phyloP scores from a whole-genome alignment of 2,329 filamentous ascomycete genomes.

The Thermomyces lanuginosus region DNA sequence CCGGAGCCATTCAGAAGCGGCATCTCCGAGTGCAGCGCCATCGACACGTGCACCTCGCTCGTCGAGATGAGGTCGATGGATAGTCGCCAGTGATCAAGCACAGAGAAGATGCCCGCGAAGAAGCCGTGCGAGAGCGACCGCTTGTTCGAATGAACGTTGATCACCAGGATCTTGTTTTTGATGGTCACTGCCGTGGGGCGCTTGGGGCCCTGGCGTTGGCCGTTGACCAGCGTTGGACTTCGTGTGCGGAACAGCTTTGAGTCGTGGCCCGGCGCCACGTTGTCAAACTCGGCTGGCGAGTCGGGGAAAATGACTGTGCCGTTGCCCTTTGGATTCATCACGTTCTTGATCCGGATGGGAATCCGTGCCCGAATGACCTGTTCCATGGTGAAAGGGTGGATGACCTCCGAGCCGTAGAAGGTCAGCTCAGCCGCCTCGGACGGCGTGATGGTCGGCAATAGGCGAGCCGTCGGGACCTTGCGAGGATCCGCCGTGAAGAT shows the following conservation, averaged over 20 bases:
- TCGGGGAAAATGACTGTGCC: slow-evolving; percentile 63
- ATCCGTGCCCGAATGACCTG: slow-evolving; percentile 55
- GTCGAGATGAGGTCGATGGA: slow-evolving; percentile 95
- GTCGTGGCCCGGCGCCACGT: slow-evolving; percentile 39
- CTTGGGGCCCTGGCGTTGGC: slow-evolving; percentile 45
- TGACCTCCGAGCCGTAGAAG: slow-evolving; percentile 88
- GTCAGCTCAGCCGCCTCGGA: slow-evolving; percentile 92
- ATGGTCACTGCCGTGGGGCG: slow-evolving; percentile 83
- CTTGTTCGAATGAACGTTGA: slow-evolving; percentile 97
- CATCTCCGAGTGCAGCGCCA: slow-evolving; percentile 75
- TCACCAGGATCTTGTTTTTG: slow-evolving; percentile 90
- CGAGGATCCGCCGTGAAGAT: slow-evolving; percentile 78
- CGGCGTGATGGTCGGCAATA: slow-evolving; percentile 79
- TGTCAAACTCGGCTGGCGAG: slow-evolving; percentile 35
- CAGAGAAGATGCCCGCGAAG: slow-evolving; percentile 82
- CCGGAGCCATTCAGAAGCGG: slow-evolving; percentile 35
- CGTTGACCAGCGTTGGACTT: slow-evolving; percentile 28
- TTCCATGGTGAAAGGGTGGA: slow-evolving; percentile 98
- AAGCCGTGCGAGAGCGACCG: slow-evolving; percentile 91
- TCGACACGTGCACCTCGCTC: slow-evolving; percentile 90
- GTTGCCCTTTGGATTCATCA: slow-evolving; percentile 47
- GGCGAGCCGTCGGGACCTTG: slow-evolving; percentile 79
- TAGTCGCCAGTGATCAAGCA: slow-evolving; percentile 69
- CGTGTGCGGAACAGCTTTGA: slow-evolving; percentile 35
- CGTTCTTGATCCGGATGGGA: slow-evolving; percentile 53